These are phyloP conservation scores for Penicillium glabrum DNA, from an alignment of 2,329 filamentous ascomycete species.

Conservation along the genomic window DNA sequence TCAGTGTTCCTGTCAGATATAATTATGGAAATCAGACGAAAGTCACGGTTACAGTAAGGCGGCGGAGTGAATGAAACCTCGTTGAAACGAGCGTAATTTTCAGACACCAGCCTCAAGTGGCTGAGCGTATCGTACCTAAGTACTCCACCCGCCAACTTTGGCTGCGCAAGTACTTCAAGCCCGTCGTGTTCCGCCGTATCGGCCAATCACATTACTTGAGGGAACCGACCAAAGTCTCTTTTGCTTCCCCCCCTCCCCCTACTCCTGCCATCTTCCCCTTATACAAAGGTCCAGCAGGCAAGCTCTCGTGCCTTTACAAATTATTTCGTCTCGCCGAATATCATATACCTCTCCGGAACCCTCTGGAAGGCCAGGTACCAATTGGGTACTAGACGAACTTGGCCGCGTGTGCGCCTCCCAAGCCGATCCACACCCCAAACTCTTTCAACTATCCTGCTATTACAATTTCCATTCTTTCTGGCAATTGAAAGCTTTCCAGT, in stretches of 20 bases:
- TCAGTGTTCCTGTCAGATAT: background rate
- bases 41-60: background rate
- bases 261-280: constrained; percentile 3
- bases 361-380: background rate
- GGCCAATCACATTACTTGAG: constrained; percentile 12
- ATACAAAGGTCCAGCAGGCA: background rate
- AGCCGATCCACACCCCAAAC: constrained; percentile 6
- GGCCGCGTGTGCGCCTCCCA: constrained; percentile 3
- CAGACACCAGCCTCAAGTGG: constrained; percentile 7
- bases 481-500: constrained; percentile 8
- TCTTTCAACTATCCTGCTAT: constrained; percentile 3
- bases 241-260: constrained; percentile 2
- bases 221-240: constrained; percentile 16
- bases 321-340: background rate
- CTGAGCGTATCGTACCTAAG: constrained; percentile 4
- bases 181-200: constrained; percentile 15
- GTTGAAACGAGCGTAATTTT: background rate
- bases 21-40: background rate
- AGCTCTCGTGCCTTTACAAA: background rate
- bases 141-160: constrained; percentile 12
- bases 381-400: constrained; percentile 8
- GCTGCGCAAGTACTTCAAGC: constrained; percentile 11
- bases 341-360: background rate
- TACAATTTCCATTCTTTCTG: constrained; percentile 6
- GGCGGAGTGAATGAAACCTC: constrained; percentile 6